Evolutionary conservation across 1,139 yeast species (phyloP).

Genomic region (Candida tropicalis): DNA sequence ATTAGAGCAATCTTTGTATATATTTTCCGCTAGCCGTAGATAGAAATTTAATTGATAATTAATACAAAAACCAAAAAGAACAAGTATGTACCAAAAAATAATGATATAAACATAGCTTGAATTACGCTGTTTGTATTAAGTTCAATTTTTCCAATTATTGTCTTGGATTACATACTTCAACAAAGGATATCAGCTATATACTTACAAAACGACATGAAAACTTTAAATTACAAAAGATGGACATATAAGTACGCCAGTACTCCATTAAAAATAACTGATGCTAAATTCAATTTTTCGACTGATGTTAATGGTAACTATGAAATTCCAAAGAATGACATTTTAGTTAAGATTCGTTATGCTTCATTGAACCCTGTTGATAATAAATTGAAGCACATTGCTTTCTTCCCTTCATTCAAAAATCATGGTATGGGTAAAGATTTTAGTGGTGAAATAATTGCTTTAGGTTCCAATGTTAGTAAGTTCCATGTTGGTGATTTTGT

Average conservation of each 20-base stretch:
- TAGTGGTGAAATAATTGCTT: conserved; percentile 60
- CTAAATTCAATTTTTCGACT: neutral
- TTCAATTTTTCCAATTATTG: too few relatives aligned
- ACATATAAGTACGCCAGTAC: neutral
- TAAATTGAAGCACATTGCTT: conserved; percentile 42
- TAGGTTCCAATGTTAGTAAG: conserved; percentile 40
- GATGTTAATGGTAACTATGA: conserved; percentile 1
- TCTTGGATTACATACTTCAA: too few relatives aligned
- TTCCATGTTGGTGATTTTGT: conserved; percentile 64
- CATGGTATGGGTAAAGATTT: conserved; percentile 68
- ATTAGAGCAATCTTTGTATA: too few relatives aligned
- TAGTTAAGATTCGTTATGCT: conserved; percentile 61
- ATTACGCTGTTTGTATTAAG: too few relatives aligned
- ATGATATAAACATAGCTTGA: too few relatives aligned
- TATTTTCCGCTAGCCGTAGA: too few relatives aligned
- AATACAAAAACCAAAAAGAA: too few relatives aligned
- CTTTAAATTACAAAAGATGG: conserved; percentile 3
- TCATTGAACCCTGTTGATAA: conserved; percentile 71
- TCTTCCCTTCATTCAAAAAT: conserved; percentile 10
- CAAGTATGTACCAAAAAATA: too few relatives aligned
- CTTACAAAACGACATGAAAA: conserved; percentile 1
- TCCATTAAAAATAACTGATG: conserved; percentile 3
- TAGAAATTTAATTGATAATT: too few relatives aligned
- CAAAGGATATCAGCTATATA: too few relatives aligned
- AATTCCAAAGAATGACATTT: conserved; percentile 44